Conservation (phyloP, 768 basidiomycete genomes). For the Postia placenta region DNA sequence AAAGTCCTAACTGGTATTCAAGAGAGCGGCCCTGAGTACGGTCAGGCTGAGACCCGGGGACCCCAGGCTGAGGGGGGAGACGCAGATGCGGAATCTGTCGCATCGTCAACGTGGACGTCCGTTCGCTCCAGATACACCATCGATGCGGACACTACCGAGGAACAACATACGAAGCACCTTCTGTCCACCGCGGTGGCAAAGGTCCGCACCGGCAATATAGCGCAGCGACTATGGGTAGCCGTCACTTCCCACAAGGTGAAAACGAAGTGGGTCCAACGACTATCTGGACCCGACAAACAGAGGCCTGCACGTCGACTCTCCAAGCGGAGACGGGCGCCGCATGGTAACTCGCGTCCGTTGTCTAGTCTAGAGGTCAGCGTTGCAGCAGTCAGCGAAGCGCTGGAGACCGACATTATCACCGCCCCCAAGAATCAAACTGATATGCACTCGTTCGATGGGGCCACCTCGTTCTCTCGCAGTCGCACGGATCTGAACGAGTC, state of each 20-base stretch:
- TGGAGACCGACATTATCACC: too few relatives aligned
- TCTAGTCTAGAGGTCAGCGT: too few relatives aligned
- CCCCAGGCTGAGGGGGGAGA: too few relatives aligned
- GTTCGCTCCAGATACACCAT: conserved; percentile 30
- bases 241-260: neutral
- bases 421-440: too few relatives aligned
- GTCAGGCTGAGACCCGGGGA: too few relatives aligned
- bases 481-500: too few relatives aligned
- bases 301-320: neutral
- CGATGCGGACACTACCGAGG: conserved; percentile 18
- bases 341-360: neutral
- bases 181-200: conserved; percentile 1
- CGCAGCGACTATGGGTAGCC: neutral
- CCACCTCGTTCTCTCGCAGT: too few relatives aligned
- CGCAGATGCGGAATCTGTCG: conserved; percentile 45
- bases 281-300: neutral
- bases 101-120: conserved; percentile 48
- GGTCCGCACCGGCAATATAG: neutral
- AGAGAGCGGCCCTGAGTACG: conserved; percentile 16
- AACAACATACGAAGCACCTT: conserved; percentile 2
- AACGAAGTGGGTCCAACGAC: neutral
- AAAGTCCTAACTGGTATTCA: conserved; percentile 30
- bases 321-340: neutral
- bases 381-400: too few relatives aligned
- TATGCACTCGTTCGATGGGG: too few relatives aligned